Evolutionary conservation across 371 early-diverging fungal genomes (phyloP).

Genomic region (Capillidium heterosporum): DNA sequence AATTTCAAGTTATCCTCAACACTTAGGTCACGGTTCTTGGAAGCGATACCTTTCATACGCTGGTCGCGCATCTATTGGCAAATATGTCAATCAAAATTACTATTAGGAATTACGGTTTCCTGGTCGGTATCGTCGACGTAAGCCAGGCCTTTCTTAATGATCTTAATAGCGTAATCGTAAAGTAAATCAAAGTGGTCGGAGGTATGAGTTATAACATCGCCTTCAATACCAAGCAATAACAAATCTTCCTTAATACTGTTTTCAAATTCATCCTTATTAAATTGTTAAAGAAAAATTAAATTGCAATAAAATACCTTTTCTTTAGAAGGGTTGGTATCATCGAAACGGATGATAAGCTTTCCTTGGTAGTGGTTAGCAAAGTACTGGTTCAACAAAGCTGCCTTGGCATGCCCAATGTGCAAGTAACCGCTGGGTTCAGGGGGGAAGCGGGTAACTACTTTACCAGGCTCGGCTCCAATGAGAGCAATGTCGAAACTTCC

Average conservation of each 20-base stretch:
- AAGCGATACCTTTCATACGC: slow-evolving; percentile 80
- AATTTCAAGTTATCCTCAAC: slow-evolving; percentile 83
- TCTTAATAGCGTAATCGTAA: slow-evolving; percentile 63
- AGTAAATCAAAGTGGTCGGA: slow-evolving; percentile 92
- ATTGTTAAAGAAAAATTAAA: slow-evolving; percentile 7
- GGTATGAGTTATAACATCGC: slow-evolving; percentile 72
- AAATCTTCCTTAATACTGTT: slow-evolving; percentile 89
- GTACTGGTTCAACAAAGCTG: slow-evolving; percentile 95
- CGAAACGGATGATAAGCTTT: slow-evolving; percentile 93
- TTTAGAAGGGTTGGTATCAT: slow-evolving; percentile 99
- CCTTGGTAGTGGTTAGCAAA: slow-evolving; percentile 90
- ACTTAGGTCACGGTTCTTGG: slow-evolving; percentile 67
- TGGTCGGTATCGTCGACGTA: slow-evolving; percentile 95
- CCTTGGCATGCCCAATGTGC: slow-evolving; percentile 99
- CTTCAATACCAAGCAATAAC: slow-evolving; percentile 64
- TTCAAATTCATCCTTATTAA: slow-evolving; percentile 61
- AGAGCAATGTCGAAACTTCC: slow-evolving; percentile 88
- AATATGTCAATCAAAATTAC: neutral
- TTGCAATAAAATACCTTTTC: slow-evolving; percentile 46
- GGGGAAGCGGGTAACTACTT: slow-evolving; percentile 94
- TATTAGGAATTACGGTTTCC: slow-evolving; percentile 26
- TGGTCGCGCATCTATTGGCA: slow-evolving; percentile 66
- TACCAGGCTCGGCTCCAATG: slow-evolving; percentile 58
- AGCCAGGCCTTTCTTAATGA: slow-evolving; percentile 89
- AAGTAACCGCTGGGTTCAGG: slow-evolving; percentile 98